These are phyloP conservation scores for Ustilago vetiveriae DNA, from an alignment of 1,284 basidiomycete genomes.

Conservation along the genomic window DNA sequence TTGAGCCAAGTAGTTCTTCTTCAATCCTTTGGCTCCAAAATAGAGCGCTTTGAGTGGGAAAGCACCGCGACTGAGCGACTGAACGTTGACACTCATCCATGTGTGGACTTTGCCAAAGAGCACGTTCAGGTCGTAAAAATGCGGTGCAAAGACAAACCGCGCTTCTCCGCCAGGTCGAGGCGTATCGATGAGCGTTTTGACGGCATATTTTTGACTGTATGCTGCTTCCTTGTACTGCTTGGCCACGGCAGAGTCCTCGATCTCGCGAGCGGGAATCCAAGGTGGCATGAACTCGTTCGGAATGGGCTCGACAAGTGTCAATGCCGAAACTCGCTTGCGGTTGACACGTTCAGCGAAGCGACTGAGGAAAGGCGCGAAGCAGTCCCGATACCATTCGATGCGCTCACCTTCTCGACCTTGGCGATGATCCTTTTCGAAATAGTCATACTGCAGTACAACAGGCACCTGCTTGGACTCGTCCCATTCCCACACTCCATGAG, in stretches of 20 bases:
- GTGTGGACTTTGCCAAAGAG: conserved; percentile 59
- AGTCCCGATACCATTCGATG: conserved; percentile 65
- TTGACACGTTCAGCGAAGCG: conserved; percentile 44
- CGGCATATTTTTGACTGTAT: conserved; percentile 40
- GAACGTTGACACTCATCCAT: conserved; percentile 63
- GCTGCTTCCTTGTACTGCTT: conserved; percentile 28
- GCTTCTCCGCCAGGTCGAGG: conserved; percentile 41
- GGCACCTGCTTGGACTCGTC: conserved; percentile 76
- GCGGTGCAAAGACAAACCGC: conserved; percentile 58
- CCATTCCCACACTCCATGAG: conserved; percentile 94
- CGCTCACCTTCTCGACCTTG: conserved; percentile 35
- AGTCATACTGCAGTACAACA: conserved; percentile 83
- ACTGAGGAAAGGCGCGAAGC: conserved; percentile 59
- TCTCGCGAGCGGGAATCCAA: conserved; percentile 39
- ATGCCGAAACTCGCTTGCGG: not conserved
- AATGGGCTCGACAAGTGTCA: conserved; percentile 62
- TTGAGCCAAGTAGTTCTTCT: conserved; percentile 52
- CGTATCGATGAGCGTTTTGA: conserved; percentile 37
- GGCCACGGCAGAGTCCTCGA: conserved; percentile 15
- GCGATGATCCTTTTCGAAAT: conserved; percentile 74
- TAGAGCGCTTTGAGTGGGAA: conserved; percentile 59
- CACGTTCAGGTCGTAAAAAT: conserved; percentile 67
- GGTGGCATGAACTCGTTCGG: conserved; percentile 66
- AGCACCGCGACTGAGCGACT: conserved; percentile 60
- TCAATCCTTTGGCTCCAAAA: conserved; percentile 54